Evolutionary conservation across 2,329 filamentous ascomycete species (phyloP).

Genomic region (Colletotrichum costaricense): DNA sequence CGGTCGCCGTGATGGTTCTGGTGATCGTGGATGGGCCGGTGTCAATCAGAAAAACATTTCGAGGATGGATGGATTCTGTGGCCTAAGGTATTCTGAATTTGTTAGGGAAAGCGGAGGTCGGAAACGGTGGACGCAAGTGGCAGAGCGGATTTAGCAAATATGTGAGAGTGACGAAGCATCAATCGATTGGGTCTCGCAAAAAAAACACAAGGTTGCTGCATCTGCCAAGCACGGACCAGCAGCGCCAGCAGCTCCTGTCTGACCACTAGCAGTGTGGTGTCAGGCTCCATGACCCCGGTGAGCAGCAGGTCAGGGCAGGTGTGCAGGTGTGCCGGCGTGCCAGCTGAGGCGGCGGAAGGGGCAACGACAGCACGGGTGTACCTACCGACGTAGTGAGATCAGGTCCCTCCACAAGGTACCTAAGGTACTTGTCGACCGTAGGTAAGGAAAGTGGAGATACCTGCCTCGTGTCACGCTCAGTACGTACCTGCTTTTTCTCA

Average conservation of each 20-base stretch:
- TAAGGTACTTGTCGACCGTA: background rate
- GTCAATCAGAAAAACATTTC: constrained; percentile 36
- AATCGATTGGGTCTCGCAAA: constrained; percentile 43
- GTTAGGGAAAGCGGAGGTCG: constrained; percentile 30
- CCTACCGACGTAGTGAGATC: background rate
- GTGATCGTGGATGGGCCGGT: constrained; percentile 15
- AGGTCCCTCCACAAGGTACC: background rate
- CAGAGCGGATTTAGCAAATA: constrained; percentile 36
- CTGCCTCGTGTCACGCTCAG: background rate
- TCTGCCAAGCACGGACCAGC: constrained; percentile 50
- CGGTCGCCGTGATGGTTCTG: constrained; percentile 32
- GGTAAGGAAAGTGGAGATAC: background rate
- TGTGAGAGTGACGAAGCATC: constrained; percentile 39
- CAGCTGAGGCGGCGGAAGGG: constrained; percentile 26
- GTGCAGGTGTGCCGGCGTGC: constrained; percentile 28
- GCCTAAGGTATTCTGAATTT: constrained; percentile 15
- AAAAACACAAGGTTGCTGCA: constrained; percentile 44
- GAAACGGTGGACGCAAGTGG: constrained; percentile 23
- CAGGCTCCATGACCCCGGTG: constrained; percentile 10
- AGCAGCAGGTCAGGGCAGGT: constrained; percentile 14
- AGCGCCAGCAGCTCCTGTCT: constrained; percentile 22
- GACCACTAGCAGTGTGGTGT: constrained; percentile 4
- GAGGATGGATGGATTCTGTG: constrained; percentile 34
- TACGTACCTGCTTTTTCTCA: constrained; percentile 21
- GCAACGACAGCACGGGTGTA: constrained; percentile 24